Base-by-base conservation (phyloP, 495 filamentous ascomycete species). In the Pyrenopolyporus hunteri region DNA sequence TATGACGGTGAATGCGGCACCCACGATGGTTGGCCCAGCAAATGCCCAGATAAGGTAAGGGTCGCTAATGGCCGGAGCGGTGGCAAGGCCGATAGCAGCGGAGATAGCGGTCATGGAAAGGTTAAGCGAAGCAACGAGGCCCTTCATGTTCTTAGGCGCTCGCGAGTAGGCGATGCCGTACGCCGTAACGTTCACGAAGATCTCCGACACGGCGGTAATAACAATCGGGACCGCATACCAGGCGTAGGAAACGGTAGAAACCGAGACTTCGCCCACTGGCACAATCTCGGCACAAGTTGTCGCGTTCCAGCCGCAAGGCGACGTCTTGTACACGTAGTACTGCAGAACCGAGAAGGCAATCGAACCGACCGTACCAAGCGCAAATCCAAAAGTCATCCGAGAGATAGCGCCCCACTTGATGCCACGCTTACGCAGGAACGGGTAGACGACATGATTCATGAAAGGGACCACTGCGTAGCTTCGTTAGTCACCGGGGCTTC, bases 311-410 rank as follows among this genome's bases (percentile, higher is more conserved):
- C 82, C 65, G 73, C 85, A 74, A 59, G 77, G 73, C 36, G 74
- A 72, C 39, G 78, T 76, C 43, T 81, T 70, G 79, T 91, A 91
- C 64, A 90, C 90, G 66, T 85, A 80, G 71, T 88, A 81, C 71
- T 92, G 88, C 25, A 91, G 80, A 35, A 91, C 77, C 22, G 88
- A 81, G 43, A 84, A 86, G 59, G 73, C 83, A 2, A 81, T 63
- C 35, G 89, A 88, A 36, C 85, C 82, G 22, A 86, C 57, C 2
- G 83, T 79, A 50, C 82, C 86, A 29, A 90, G 72, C 29, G 85
- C 71, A 78, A 93, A 91, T 3, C 89, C 90, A 13, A 85, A 78
- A 6, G 85, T 81, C 69, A 93, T 93, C 60, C 89, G 84, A 31
- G 82, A 82, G 70, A 93, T 88, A 33, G 88, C 83, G 47, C 78